Evolutionary conservation across 148 eudicot genomes (phyloP), one percentile per base, ranked within the genome.

Genomic region (Chenopodium suecicum): DNA sequence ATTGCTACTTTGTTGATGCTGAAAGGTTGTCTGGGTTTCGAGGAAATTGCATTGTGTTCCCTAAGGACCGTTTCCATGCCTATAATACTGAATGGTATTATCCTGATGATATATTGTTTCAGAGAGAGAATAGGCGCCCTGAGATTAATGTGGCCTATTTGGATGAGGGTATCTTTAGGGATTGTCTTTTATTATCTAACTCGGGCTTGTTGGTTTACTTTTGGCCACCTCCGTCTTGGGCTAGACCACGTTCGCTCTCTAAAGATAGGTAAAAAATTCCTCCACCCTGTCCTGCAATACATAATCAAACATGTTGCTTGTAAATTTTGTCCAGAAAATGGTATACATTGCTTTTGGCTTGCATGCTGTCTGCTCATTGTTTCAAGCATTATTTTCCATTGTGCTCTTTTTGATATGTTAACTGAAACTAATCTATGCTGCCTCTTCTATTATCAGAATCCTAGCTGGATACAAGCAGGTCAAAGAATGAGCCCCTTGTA

Each of bases 31-130:
- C 2, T 56, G 80, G 58, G 12, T 78, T 31, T 23, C n/a, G 79
- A 63, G 79, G 70, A 56, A 64, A 75, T 31, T 75, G 65, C 78
- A 54, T 75, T 13, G 54, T 75, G 22, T 75, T 75, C 78, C 78
- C 64, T 75, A 75, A 29, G 27, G 19, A 75, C 2, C 22, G 64
- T 75, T 75, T 75, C n/a, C 65, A 64, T 25, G 23, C 62, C 20
- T 56, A 29, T 29, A 27, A 14, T 52, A 5, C 41, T 50, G 64
- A 56, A 73, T 50, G 54, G 54, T 50, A 13, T 50, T 50, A 50
- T 50, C 54, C 16, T 12, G 54, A 50, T 75, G 41, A 50, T 11
- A 25, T 22, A 52, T 25, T 52, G 41, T 54, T 75, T 52, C 16
- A 52, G 17, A 44, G 64, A 75, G 65, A 34, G 14, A 29, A 58